These are phyloP conservation scores for Thalassiosira profunda DNA, from an alignment of 108 stramenopile genomes.

Conservation along the genomic window DNA sequence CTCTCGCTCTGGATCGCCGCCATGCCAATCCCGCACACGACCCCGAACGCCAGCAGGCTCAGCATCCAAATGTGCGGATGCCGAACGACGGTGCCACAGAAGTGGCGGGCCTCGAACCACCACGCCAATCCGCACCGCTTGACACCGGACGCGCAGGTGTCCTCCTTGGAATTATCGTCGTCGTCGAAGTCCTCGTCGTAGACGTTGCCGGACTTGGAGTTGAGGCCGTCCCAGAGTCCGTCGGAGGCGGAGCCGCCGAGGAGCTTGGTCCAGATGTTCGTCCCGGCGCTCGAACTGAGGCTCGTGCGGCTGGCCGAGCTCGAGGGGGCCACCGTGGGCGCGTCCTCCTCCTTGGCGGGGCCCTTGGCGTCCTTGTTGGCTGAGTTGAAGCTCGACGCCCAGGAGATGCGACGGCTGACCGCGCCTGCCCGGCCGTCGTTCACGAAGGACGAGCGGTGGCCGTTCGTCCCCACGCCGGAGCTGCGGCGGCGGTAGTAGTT, in stretches of 20 bases:
- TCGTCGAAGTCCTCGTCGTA: conserved; percentile 14
- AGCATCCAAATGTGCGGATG: conserved; percentile 12
- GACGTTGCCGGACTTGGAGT: conserved; percentile 4
- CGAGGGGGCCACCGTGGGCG: neutral
- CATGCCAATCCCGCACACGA: conserved; percentile 1
- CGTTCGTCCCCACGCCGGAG: too few relatives aligned
- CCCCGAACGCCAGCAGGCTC: conserved; percentile 13
- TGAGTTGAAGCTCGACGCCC: too few relatives aligned
- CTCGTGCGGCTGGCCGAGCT: neutral
- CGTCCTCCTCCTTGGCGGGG: too few relatives aligned
- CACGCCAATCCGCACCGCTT: conserved; percentile 18
- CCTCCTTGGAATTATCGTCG: neutral
- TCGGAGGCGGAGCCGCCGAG: neutral
- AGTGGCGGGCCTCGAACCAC: conserved; percentile 19
- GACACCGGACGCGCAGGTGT: conserved; percentile 4
- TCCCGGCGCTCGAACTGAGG: neutral
- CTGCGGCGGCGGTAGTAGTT: too few relatives aligned
- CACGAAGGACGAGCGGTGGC: too few relatives aligned
- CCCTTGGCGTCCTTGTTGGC: too few relatives aligned
- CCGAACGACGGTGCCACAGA: conserved; percentile 1
- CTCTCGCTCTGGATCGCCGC: conserved; percentile 7
- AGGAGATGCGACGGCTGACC: too few relatives aligned
- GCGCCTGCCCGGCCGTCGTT: too few relatives aligned
- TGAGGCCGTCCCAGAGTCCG: conserved; percentile 8
- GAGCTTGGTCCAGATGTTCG: neutral